A percentile compares a stretch with the other conserved stretches of the same genome.
These are phyloP conservation scores for Elaeis guineensis DNA, from an alignment of 176 grass and related monocot species.

Conservation along the genomic window DNA sequence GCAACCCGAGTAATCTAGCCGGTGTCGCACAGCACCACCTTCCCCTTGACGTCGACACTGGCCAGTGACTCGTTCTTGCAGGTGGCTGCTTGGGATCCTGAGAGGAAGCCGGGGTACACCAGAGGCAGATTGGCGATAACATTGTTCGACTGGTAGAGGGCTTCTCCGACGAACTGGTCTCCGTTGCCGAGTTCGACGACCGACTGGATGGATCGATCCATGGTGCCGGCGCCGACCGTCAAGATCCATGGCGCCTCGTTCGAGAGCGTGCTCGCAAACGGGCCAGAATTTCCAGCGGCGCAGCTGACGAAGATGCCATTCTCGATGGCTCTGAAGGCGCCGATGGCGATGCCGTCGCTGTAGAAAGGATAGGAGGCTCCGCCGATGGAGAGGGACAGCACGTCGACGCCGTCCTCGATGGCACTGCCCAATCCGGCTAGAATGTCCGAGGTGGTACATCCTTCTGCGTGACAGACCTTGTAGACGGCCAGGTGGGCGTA, in stretches of 20 bases:
- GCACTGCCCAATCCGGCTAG: neutral
- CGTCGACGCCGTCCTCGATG: neutral
- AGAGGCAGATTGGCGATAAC: neutral
- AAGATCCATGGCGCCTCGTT: conserved; percentile 58
- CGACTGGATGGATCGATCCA: neutral
- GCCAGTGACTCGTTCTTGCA: neutral
- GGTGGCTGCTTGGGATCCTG: neutral
- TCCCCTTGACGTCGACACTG: neutral
- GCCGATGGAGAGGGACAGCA: neutral
- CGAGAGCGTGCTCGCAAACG: neutral
- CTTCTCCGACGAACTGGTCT: conserved; percentile 15
- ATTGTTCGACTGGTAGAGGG: neutral
- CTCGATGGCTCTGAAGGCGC: neutral
- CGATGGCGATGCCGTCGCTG: neutral
- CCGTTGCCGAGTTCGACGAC: conserved; percentile 14
- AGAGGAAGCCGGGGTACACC: conserved; percentile 5
- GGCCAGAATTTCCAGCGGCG: conserved; percentile 26
- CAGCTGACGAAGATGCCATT: conserved; percentile 1
- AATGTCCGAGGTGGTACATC: too few species aligned
- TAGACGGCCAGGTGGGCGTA: neutral
- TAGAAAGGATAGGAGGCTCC: neutral
- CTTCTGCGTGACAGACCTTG: neutral
- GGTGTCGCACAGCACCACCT: conserved; percentile 6
- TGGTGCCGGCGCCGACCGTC: conserved; percentile 43
- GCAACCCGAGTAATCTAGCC: neutral